Base-by-base conservation (phyloP, 139 green algal genomes). In the Klebsormidium nitens region DNA sequence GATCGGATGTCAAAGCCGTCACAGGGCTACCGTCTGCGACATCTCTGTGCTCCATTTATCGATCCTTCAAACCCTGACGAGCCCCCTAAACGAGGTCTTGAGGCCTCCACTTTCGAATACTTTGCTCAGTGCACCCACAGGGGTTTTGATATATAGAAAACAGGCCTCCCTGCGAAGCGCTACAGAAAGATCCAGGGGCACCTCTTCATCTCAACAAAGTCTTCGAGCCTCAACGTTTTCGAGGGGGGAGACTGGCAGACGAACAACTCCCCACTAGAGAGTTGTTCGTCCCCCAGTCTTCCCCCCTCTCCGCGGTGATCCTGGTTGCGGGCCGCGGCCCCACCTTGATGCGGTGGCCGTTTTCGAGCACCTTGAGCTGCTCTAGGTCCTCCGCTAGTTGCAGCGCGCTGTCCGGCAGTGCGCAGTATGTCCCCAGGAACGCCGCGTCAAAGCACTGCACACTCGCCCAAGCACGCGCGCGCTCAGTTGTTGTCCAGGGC, bases 331-430 rank as follows among this genome's bases (percentile, higher is more conserved):
- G 52, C 26, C 32, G 44, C 44, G 36, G 3, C 31, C 28, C 28
- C 2, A 84, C 81, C 76, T 88, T 91, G 37, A 91, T 91, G 56
- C 82, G 84, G 72, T 90, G 87, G 2, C 86, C 86, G 29, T 90
- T 81, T 76, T 91, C 86, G 34, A 92, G 36, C 39, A 89, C 75
- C 57, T 90, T 89, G 32, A 91, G 76, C 78, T 91, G 85, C 75
- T 91, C 86, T 62, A 91, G 64, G 38, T 91, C 84, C 74, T 91
- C 86, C 75, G 86, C 84, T 55, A 83, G 34, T 75, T 91, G 81
- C 59, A 83, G 38, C 4, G 85, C 81, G 38, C 84, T 90, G 28
- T 78, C 34, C 2, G 73, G 58, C 75, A 86, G 75, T 2, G 59
- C 42, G 62, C 50, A 72, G 69, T 90, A 91, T 6, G 69, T 52